Percentiles rank a stretch among this genome's conserved stretches.
phyloP scores from a whole-genome alignment of 257 asterid genomes.

The Handroanthus guayacan region DNA sequence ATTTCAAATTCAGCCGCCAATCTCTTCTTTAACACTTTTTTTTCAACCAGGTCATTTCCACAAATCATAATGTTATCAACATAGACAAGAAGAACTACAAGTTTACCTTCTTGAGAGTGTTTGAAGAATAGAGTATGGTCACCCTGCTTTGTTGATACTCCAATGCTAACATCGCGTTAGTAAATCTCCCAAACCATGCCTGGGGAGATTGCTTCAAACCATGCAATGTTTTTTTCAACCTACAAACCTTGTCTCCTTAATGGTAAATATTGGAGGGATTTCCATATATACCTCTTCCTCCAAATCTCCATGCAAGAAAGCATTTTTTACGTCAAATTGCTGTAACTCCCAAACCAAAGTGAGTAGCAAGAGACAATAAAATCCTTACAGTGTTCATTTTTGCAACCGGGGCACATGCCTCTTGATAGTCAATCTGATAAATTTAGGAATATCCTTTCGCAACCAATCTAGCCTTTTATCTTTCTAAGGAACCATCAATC shows the following conservation, averaged over 20 bases:
- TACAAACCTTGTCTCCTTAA: background rate
- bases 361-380: too few relatives aligned
- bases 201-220: background rate
- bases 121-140: background rate
- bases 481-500: too few relatives aligned
- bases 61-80: background rate
- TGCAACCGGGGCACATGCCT: too few relatives aligned
- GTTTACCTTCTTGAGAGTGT: background rate
- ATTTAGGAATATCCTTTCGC: too few relatives aligned
- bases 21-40: background rate
- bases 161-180: background rate
- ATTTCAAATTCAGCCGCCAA: background rate
- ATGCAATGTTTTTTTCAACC: background rate
- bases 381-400: too few relatives aligned
- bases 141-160: conserved; percentile 3
- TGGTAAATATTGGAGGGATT: background rate
- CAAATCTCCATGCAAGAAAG: background rate
- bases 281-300: background rate
- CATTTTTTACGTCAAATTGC: background rate
- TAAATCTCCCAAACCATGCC: conserved; percentile 1
- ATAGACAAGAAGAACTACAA: background rate
- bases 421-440: too few relatives aligned
- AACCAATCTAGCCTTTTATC: too few relatives aligned
- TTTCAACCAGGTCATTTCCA: background rate
- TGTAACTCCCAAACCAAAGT: too few relatives aligned